Base-by-base conservation (phyloP, 345 rosid species). In the Sisymbrium altissimum region DNA sequence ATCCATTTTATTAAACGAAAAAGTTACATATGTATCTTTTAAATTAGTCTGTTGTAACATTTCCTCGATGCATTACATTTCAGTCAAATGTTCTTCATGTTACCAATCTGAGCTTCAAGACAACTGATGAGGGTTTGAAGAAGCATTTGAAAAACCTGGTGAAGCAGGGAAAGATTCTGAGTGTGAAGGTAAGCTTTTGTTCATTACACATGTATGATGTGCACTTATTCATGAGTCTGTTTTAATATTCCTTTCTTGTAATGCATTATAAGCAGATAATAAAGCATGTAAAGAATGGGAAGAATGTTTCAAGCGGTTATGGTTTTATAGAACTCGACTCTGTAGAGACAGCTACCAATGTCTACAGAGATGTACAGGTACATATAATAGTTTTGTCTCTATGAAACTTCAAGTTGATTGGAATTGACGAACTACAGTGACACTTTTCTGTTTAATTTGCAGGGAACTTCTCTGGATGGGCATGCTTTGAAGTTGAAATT, bases 241-340 rank as follows among this genome's bases (percentile, higher is more conserved):
- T 73, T 9, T 70, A 18, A 17, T 17, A 58, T 63, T 48, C 25
- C 60, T 30, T 71, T n/a, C 45, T 66, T 62, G 25, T 27, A 27
- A 53, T 74, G 50, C 66, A 48, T 29, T 56, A 19, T 50, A 48
- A 33, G 71, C 91, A 95, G 99, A 79, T 92, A 77, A 92, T 85
- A 81, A 88, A 81, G 78, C 99, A 92, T 80, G 19, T 79, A 77
- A 95, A 88, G 79, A 86, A 87, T 62, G 97, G 93, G 60, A 92
- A 92, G 84, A 79, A 78, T 74, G 81, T 92, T 15, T 95, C 99
- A 10, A 83, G 81, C 81, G 99, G 99, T 48, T 92, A 87, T 82
- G 99, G 99, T 76, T 92, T 95, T 83, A 53, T 90, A 32, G 97
- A 92, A 79, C 88, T 95, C 53, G 96, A 95, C 78, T 85, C 96